These are phyloP conservation scores for Candida germanica DNA, from an alignment of 805 yeast genomes.

Conservation along the genomic window DNA sequence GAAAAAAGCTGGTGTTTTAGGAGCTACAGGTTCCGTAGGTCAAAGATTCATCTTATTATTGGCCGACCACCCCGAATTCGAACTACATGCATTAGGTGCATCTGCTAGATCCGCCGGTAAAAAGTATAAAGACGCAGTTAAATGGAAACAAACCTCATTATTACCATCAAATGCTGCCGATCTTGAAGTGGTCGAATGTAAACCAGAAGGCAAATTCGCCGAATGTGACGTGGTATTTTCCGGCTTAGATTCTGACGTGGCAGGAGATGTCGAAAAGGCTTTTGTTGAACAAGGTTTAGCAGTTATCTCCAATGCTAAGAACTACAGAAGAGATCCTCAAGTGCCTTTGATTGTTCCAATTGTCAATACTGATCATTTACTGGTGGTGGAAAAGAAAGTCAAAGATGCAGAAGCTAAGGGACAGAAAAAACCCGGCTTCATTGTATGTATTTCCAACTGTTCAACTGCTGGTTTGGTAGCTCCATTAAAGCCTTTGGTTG, in stretches of 20 bases:
- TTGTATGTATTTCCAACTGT: conserved; percentile 95
- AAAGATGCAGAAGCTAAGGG: conserved; percentile 55
- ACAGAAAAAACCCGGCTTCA: conserved; percentile 61
- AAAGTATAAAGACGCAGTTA: conserved; percentile 76
- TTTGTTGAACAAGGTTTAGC: conserved; percentile 79
- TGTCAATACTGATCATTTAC: conserved; percentile 87
- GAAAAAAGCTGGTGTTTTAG: conserved; percentile 79
- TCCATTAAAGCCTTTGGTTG: conserved; percentile 91
- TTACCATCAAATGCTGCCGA: conserved; percentile 67
- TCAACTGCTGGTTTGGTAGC: conserved; percentile 98
- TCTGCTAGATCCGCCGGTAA: conserved; percentile 93
- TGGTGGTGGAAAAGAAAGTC: conserved; percentile 60
- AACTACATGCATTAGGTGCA: conserved; percentile 84
- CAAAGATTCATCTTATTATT: conserved; percentile 88
- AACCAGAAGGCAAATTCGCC: conserved; percentile 62
- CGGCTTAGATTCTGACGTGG: conserved; percentile 89
- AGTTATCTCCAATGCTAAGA: conserved; percentile 92
- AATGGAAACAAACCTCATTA: conserved; percentile 89
- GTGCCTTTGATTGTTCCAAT: conserved; percentile 96
- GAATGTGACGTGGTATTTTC: conserved; percentile 94
- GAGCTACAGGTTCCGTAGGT: conserved; percentile 98
- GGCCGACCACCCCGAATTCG: conserved; percentile 86
- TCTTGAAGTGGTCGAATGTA: conserved; percentile 74
- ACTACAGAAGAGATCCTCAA: conserved; percentile 80
- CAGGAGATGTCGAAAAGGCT: conserved; percentile 87